Base-by-base conservation (phyloP, 2,329 filamentous ascomycete species). In the Pseudogymnoascus sp. region DNA sequence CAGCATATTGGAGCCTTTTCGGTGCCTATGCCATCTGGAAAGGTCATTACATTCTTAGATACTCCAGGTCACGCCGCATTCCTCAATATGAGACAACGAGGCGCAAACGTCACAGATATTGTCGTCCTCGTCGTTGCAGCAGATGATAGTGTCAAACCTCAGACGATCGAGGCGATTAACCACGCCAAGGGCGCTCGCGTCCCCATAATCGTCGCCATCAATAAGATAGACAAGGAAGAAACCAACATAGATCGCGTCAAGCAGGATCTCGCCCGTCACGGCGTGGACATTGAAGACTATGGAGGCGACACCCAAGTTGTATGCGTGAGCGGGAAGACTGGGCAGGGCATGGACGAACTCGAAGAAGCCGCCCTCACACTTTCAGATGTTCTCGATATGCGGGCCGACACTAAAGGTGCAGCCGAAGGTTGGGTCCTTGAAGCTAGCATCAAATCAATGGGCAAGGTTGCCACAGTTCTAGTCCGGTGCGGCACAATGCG, bases 1-100 rank as follows among this genome's bases (percentile, higher is more conserved):
- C 95, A 99, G 75, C 95, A 99, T 72, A 99, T 99, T 68, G 96
- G 95, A 75, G 95, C 95, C 15, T 99, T 99, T 78, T 92, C 92
- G 6, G 95, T 99, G 1, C 85, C 85, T 17, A 87, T 99, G 81
- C 87, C 90, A 4, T 87, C 86, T 4, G 93, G 93, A 47, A 96
- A 93, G 75, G 85, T 86, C 38, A 96, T 99, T 69, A 99, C 96
- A 0, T 99, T 99, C 79, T 82, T 99, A 28, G 95, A 99, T 73
- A 99, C 95, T 0, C 95, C 95, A 1, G 95, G 95, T 1, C 95
- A 99, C 77, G 91, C 93, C 28, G 96, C 95, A 0, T 99, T 99
- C 76, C 78, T 97, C 68, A 90, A 88, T 40, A 99, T 99, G 95
- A 88, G 95, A 33, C 91, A 96, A 74, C 88, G 95, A 69, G 96